Base-by-base conservation (phyloP, 495 filamentous ascomycete species). In the Stereocaulon alpinum region DNA sequence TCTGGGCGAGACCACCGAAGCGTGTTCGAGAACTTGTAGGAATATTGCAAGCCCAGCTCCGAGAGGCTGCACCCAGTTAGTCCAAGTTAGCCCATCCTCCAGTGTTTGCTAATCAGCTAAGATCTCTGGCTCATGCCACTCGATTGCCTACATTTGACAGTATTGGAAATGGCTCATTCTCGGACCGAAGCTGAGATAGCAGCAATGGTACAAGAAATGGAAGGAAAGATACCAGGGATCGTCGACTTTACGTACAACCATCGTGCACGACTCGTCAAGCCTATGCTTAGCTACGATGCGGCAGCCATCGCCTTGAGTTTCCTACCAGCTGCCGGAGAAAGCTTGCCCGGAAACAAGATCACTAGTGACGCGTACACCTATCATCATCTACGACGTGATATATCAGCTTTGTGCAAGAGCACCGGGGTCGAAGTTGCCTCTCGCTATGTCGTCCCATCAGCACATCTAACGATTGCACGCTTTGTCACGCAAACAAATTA, bases 281-380 rank as follows among this genome's bases (percentile, higher is more conserved):
- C 92, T 2, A 74, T 87, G 68, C 65, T 98, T 24, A 89, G 86
- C 54, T 95, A 86, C 65, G 93, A 98, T 66, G 79, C 85, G 2
- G 81, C 87, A 4, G 92, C 89, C 3, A 72, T 96, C 37, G 92
- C 93, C 14, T 71, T 96, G 34, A 89, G 85, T 12, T 96, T 95
- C 70, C 69, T 96, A 1, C 91, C 92, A 0, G 87, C 86, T 0
- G 78, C 83, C 2, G 82, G 77, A 17, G 82, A 85, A 67, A 68
- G 64, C 6, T 64, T 71, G 62, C 66, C 54, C 51, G 61, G 27
- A 59, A 55, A 22, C 64, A 71, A 15, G 62, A 62, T 14, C 40
- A 57, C 0, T 17, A 72, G 77, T 9, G 85, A 89, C 61, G 41
- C 30, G 0, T 96, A 89, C 70, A 89, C 87, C 3, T 97, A 95